These are phyloP conservation scores for Letharia columbiana DNA, from an alignment of 495 filamentous ascomycete species.

Conservation along the genomic window DNA sequence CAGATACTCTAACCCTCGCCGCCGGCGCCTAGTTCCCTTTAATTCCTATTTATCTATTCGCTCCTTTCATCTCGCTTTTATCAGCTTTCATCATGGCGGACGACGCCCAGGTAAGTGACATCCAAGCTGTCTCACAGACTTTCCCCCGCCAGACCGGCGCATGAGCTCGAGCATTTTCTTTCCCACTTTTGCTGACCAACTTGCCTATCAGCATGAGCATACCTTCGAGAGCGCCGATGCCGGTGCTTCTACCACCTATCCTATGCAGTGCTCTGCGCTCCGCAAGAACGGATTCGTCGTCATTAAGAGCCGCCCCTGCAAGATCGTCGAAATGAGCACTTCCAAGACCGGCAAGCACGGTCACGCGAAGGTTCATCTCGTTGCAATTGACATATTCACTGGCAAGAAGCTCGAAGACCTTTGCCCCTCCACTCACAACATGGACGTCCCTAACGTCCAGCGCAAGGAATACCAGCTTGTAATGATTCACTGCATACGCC, in stretches of 20 bases:
- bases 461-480: slow-evolving; percentile 91
- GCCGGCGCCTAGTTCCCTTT: slow-evolving; percentile 6
- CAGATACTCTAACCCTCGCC: neutral
- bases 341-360: slow-evolving; percentile 99
- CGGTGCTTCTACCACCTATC: slow-evolving; percentile 86
- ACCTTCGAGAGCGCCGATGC: slow-evolving; percentile 89
- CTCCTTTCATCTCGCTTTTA: slow-evolving; percentile 26
- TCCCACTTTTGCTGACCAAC: slow-evolving; percentile 17
- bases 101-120: slow-evolving; percentile 36
- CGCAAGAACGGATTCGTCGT: slow-evolving; percentile 97
- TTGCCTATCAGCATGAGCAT: slow-evolving; percentile 62
- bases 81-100: slow-evolving; percentile 43
- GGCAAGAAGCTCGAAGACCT: slow-evolving; percentile 99
- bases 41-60: slow-evolving; percentile 12
- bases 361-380: slow-evolving; percentile 98
- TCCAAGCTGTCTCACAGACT: slow-evolving; percentile 22
- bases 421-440: slow-evolving; percentile 99
- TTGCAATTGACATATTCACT: slow-evolving; percentile 98
- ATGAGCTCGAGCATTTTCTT: slow-evolving; percentile 24
- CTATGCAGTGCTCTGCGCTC: slow-evolving; percentile 98
- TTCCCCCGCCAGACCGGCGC: slow-evolving; percentile 27
- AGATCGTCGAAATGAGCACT: slow-evolving; percentile 99
- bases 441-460: slow-evolving; percentile 92
- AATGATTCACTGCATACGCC: slow-evolving; percentile 28
- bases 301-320: slow-evolving; percentile 97